Evolutionary conservation across 148 eudicot genomes (phyloP), one percentile per base, ranked within the genome.

Genomic region (Camellia lanceoleosa): DNA sequence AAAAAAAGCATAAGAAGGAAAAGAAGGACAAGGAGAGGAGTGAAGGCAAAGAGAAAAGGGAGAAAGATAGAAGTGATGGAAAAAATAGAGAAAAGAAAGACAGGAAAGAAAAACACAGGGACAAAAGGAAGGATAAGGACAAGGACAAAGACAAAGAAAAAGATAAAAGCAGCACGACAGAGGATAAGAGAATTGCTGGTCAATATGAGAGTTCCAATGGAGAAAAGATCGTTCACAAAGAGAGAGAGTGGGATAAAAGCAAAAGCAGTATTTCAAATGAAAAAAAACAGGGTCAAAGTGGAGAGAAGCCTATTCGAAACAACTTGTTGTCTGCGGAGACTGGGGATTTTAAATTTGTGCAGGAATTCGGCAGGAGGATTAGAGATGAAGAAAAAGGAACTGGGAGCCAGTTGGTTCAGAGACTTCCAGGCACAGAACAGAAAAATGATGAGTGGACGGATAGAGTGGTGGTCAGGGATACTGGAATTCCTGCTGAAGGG

Each of bases 1-100:
- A 94, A 87, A 91, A 90, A 83, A 90, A 90, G 69, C 91, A 88
- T 79, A 90, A 89, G 85, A 91, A 89, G 90, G 97, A 91, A 30
- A 30, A 30, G 38, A 89, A 90, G 84, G 88, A 88, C 73, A 93
- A 89, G 81, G 91, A 89, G 70, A 90, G 84, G 86, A 87, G 85
- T 82, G 89, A 88, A 74, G 88, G 87, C 19, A 90, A 91, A 82
- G 92, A 87, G 68, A 88, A 86, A 79, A 84, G 79, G n/a, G 94
- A 87, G 61, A 92, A 83, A 82, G 91, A 89, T 71, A 86, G 86
- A 89, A 91, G 82, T 59, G 87, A 87, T 85, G 89, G 84, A 20
- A 94, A 89, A 81, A 91, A 83, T 78, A 87, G 77, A 76, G 97
- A 92, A 70, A 89, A 88, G 86, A 94, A 86, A 88, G 94, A 92